Evolutionary conservation across 805 yeast genomes (phyloP), one percentile per base, ranked within the genome.

Genomic region (Pichia nakasei): DNA sequence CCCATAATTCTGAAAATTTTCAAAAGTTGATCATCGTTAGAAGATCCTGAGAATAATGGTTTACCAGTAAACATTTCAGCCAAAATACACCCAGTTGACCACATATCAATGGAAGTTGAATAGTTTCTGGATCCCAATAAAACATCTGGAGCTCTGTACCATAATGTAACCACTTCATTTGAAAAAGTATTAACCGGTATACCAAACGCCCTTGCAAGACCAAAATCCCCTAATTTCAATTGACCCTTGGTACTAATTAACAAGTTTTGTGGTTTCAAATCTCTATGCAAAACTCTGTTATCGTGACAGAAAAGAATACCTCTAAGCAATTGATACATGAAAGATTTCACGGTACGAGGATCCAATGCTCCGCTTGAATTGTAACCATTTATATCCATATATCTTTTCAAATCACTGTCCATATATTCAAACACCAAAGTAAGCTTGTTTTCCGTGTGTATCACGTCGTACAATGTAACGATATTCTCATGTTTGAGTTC

Each of bases 41-140:
- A 86, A 12, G 91, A 80, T 27, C 98, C 98, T 19, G 97, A 96
- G 64, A 93, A 93, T 41, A 93, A 69, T 1, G 98, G 97, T 57
- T 91, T 82, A 27, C 98, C 96, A n/a, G 96, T 85, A 58, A 93
- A 83, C 97, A 93, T 91, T 60, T 93, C 98, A 3, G 97, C 97
- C 61, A 93, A 76, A 43, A 93, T 93, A 66, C 98, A 93, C 15
- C 98, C 98, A 15, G 96, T 94, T 17, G 96, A 87, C 98, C 98
- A 93, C 67, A 93, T 86, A 61, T 93, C 98, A 48, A 93, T 94
- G 9, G 96, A 89, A 0, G 98, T 93, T 38, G 96, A 85, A 65
- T 93, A 93, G 45, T 94, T 91, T 54, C 96, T 78, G 3, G 96
- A 87, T 2, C 98, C 98, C 58, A 93, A 72, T 42, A 93, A 69